Conservation (phyloP, 2,329 filamentous ascomycete genomes). For the Shiraia sp. region DNA sequence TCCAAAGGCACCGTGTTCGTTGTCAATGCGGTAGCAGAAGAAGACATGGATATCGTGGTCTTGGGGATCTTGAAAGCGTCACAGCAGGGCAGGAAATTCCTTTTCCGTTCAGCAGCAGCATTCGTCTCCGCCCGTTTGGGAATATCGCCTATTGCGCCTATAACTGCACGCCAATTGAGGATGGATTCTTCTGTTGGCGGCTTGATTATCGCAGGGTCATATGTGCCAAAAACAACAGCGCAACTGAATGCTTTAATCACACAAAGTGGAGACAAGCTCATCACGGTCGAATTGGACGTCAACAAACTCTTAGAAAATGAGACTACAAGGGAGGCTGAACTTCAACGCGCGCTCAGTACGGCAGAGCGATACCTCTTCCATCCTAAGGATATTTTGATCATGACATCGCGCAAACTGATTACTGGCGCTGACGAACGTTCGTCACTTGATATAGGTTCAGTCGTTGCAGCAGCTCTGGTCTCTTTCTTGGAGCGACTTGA, state of each 20-base stretch:
- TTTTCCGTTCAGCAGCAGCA: slow-evolving; percentile 53
- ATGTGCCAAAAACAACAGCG: slow-evolving; percentile 63
- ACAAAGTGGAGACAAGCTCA: slow-evolving; percentile 47
- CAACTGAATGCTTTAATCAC: slow-evolving; percentile 53
- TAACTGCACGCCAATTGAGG: slow-evolving; percentile 51
- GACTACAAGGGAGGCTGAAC: slow-evolving; percentile 40
- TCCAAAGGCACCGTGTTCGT: slow-evolving; percentile 51
- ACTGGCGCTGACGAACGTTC: slow-evolving; percentile 54
- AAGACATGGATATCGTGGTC: slow-evolving; percentile 61
- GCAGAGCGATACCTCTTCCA: slow-evolving; percentile 39
- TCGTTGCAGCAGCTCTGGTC: slow-evolving; percentile 57
- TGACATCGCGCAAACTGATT: slow-evolving; percentile 62
- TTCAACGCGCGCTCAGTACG: slow-evolving; percentile 39
- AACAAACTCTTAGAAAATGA: slow-evolving; percentile 51
- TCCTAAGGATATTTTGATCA: slow-evolving; percentile 60
- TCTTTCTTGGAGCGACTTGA: slow-evolving; percentile 53
- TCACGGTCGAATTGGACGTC: slow-evolving; percentile 55
- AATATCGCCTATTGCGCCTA: slow-evolving; percentile 56
- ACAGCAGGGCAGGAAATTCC: slow-evolving; percentile 47
- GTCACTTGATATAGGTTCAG: slow-evolving; percentile 59
- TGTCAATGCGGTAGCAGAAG: slow-evolving; percentile 58
- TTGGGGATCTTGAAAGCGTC: slow-evolving; percentile 51
- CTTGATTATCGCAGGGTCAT: slow-evolving; percentile 60
- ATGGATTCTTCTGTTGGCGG: slow-evolving; percentile 51
- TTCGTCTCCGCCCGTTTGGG: slow-evolving; percentile 57